Evolutionary conservation across 208 protist species (phyloP), one percentile per base, ranked within the genome.

Genomic region (Endotrypanum monterogeii): DNA sequence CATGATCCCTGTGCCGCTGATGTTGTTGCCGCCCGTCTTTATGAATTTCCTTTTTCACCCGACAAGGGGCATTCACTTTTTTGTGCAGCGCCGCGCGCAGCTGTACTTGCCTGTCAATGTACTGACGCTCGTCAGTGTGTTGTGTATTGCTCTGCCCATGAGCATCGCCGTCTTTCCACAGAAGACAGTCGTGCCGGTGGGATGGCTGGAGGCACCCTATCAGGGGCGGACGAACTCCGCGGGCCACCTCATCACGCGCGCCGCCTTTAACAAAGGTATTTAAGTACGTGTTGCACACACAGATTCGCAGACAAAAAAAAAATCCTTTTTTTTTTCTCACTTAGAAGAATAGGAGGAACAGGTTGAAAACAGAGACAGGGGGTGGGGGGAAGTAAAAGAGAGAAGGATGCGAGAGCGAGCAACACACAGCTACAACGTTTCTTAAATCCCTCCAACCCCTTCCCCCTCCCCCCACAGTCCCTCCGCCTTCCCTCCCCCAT

Each of bases 11-110:
- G 66, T 93, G 23, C 88, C 91, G 54, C 82, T 94, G 41, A 85
- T 97, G 71, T 61, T 91, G 25, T 30, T 95, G 12, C 93, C 93
- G 41, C 89, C 91, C 2, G 61, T 95, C 9, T 73, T 94, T 18
- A 89, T 96, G 89, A 78, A 80, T 39, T 18, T 58, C 7, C 62
- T 93, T 37, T 89, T 89, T 46, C 48, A 81, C 63, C 81, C 78
- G 1, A 57, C 48, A 23, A 80, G 73, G 25, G 82, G 79, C 4
- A 35, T 85, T 3, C 73, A 60, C 5, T 83, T 86, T 35, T 80
- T 91, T 60, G 79, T 74, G 20, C 69, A 80, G 62, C 80, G 75
- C 52, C 67, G 71, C 46, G 57, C 76, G 44, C 37, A 68, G 65
- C 71, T 92, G 25, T 89, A 84, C 79, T 57, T 83, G 16, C 85